A percentile compares a stretch with the other conserved stretches of the same genome.
phyloP scores from a whole-genome alignment of 768 basidiomycete species.

The Lyophyllum decastes region DNA sequence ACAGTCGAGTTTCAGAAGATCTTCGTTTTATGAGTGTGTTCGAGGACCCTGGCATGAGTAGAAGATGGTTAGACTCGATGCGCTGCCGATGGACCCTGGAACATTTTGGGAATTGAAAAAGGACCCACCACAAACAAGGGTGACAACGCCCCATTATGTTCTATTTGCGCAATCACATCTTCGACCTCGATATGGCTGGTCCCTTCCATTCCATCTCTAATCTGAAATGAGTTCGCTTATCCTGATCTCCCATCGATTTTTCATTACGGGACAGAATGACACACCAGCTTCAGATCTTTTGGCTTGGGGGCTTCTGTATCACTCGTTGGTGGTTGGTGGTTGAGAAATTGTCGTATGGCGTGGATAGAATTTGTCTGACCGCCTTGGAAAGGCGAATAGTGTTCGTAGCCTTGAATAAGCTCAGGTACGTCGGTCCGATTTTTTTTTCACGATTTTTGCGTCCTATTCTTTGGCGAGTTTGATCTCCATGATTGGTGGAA shows the following conservation, averaged over 20 bases:
- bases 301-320: not conserved
- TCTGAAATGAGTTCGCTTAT: slow-evolving; percentile 9
- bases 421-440: not conserved
- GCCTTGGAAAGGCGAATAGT: not conserved
- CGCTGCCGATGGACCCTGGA: slow-evolving; percentile 7
- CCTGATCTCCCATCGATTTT: not conserved
- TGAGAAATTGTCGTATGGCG: not conserved
- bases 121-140: slow-evolving; percentile 1
- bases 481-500: not conserved
- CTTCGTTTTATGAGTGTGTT: not conserved
- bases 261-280: not conserved
- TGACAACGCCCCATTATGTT: slow-evolving; percentile 7
- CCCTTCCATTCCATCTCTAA: not conserved
- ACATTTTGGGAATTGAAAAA: not conserved
- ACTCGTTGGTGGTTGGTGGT: too few species aligned
- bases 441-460: not conserved
- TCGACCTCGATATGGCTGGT: slow-evolving; percentile 15
- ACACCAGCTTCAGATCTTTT: not conserved
- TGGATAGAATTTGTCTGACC: not conserved
- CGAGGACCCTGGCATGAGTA: not conserved
- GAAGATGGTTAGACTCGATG: slow-evolving; percentile 16
- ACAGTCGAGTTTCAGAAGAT: not conserved
- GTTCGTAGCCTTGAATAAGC: not conserved
- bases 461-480: slow-evolving; percentile 1
- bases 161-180: not conserved